Conservation (phyloP, 805 yeast genomes). For the Candida pseudoglaebosa region DNA sequence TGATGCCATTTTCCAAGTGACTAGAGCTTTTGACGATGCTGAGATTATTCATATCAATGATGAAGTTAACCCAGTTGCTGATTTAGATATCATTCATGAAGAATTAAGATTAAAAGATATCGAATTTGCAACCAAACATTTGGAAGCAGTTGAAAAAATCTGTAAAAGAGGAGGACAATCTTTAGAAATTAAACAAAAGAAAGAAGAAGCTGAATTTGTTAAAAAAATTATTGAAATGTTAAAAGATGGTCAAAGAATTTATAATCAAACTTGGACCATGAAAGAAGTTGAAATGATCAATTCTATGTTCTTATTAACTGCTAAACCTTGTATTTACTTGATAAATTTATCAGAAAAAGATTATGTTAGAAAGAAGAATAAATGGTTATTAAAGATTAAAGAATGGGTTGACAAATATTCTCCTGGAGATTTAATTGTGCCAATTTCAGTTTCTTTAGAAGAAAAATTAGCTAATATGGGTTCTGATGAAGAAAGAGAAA, state of each 20-base stretch:
- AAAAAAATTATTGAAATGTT: constrained; percentile 70
- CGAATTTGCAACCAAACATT: constrained; percentile 83
- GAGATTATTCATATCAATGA: constrained; percentile 97
- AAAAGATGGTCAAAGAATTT: constrained; percentile 83
- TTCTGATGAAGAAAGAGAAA: constrained; percentile 75
- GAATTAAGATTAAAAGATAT: constrained; percentile 96
- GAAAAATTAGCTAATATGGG: constrained; percentile 87
- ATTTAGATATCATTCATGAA: constrained; percentile 83
- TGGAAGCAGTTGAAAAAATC: constrained; percentile 72
- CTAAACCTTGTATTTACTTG: constrained; percentile 91
- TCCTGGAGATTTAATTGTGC: constrained; percentile 83
- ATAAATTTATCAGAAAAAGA: constrained; percentile 88
- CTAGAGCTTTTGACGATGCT: constrained; percentile 95
- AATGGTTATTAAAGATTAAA: constrained; percentile 74
- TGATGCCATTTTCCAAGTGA: constrained; percentile 97
- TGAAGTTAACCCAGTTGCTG: constrained; percentile 87
- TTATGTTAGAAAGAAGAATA: constrained; percentile 83
- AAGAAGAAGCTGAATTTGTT: constrained; percentile 76
- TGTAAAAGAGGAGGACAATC: constrained; percentile 87
- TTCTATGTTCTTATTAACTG: constrained; percentile 80
- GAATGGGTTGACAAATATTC: constrained; percentile 88
- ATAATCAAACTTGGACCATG: constrained; percentile 80
- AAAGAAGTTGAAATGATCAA: constrained; percentile 92
- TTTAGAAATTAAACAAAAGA: constrained; percentile 82
- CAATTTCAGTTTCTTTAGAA: constrained; percentile 89